Percentiles rank a stretch among this genome's conserved stretches.
Evolutionary conservation across 441 rosid species (phyloP).

Genomic region (Isatis lusitanica): DNA sequence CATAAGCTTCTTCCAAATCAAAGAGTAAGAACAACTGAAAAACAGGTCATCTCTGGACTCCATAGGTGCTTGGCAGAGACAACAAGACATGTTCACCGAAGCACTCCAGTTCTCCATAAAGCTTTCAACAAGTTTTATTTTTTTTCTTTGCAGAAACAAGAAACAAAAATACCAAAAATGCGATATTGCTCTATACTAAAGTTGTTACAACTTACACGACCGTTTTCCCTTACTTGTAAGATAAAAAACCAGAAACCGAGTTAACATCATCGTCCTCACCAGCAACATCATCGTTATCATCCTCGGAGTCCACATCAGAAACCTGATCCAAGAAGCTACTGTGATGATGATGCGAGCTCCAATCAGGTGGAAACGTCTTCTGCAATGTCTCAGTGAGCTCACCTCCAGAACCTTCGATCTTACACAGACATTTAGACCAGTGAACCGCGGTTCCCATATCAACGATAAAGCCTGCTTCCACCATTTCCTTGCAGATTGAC

Average conservation of each 20-base stretch:
- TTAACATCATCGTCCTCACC: conserved; percentile 31
- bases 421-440: conserved; percentile 80
- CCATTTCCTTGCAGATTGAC: conserved; percentile 74
- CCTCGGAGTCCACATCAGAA: conserved; percentile 44
- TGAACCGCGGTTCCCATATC: conserved; percentile 96
- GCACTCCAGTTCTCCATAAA: too few species aligned
- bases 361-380: conserved; percentile 95
- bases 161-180: neutral
- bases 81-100: too few species aligned
- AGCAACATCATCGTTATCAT: conserved; percentile 24
- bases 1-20: too few species aligned
- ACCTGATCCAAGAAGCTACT: conserved; percentile 26
- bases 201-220: neutral
- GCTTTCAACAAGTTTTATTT: neutral
- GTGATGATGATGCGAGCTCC: conserved; percentile 54
- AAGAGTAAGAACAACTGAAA: too few species aligned
- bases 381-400: conserved; percentile 86
- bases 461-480: conserved; percentile 66
- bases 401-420: conserved; percentile 88
- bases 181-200: conserved; percentile 9
- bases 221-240: conserved; percentile 32
- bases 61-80: too few species aligned
- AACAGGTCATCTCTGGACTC: too few species aligned
- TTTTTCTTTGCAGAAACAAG: neutral
- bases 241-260: conserved; percentile 33